Conservation (phyloP, 495 filamentous ascomycete genomes). For the Aspergillus nidulans region DNA sequence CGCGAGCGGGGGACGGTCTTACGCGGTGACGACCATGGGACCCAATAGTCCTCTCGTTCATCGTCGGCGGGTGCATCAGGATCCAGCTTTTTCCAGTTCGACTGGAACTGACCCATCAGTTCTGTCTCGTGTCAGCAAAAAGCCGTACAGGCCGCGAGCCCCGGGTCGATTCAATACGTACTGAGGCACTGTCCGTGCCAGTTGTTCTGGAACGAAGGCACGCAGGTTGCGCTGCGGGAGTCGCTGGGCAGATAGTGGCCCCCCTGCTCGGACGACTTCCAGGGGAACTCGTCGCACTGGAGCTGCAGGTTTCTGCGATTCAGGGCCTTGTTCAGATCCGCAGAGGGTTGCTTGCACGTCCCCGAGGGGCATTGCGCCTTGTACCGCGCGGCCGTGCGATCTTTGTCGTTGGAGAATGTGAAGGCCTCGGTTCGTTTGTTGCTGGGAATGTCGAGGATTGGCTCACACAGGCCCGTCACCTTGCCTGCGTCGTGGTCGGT, state of each 20-base stretch:
- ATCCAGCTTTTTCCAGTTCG: conserved; percentile 16
- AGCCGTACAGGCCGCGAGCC: neutral
- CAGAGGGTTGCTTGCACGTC: neutral
- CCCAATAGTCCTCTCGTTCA: conserved; percentile 12
- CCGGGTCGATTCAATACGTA: neutral
- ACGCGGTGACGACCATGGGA: conserved; percentile 4
- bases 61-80: conserved; percentile 3
- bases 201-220: conserved; percentile 10
- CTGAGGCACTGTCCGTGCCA: conserved; percentile 9
- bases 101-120: conserved; percentile 11
- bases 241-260: neutral
- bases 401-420: conserved; percentile 5
- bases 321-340: neutral
- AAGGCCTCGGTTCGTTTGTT: neutral
- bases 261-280: conserved; percentile 12
- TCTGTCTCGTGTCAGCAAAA: neutral
- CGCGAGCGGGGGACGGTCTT: neutral
- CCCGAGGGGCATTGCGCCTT: neutral
- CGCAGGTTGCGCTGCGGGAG: conserved; percentile 5
- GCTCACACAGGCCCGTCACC: conserved; percentile 3
- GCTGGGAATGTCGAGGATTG: neutral
- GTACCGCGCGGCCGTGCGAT: neutral
- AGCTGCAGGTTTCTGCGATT: conserved; percentile 1
- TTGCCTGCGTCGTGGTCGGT: neutral
- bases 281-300: conserved; percentile 12